phyloP scores from a whole-genome alignment of 768 basidiomycete genomes.

The Panaeolus papilionaceus region DNA sequence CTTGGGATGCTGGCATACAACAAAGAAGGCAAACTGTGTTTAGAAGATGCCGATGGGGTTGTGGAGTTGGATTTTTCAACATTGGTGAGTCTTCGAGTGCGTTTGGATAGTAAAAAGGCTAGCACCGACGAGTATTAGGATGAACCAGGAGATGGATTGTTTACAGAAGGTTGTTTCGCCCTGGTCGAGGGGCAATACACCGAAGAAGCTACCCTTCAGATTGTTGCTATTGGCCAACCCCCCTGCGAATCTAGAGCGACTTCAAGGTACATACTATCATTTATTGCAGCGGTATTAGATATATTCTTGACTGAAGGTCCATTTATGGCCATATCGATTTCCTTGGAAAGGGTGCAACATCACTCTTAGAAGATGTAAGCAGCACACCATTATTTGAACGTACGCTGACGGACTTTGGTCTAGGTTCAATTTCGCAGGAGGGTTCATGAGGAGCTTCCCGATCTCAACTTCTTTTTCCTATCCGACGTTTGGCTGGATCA shows the following conservation, averaged over 20 bases:
- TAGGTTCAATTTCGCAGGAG: constrained; percentile 69
- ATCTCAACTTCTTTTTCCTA: constrained; percentile 89
- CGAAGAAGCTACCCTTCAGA: constrained; percentile 85
- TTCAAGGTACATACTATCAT: constrained; percentile 62
- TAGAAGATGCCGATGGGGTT: constrained; percentile 93
- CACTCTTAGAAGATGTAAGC: constrained; percentile 88
- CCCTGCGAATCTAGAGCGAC: constrained; percentile 91
- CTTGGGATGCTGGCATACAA: constrained; percentile 91
- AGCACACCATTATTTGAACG: neutral
- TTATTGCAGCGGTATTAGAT: constrained; percentile 1
- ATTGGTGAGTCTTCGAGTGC: constrained; percentile 56
- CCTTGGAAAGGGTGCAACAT: constrained; percentile 92
- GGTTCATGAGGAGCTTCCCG: constrained; percentile 70
- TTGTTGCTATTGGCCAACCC: constrained; percentile 96
- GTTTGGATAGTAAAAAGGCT: neutral
- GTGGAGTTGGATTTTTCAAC: constrained; percentile 90
- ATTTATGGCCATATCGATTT: constrained; percentile 98
- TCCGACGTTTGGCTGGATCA: constrained; percentile 98
- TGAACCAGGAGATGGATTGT: constrained; percentile 93
- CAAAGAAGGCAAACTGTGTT: constrained; percentile 88
- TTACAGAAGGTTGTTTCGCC: constrained; percentile 95
- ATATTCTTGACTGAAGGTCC: constrained; percentile 55
- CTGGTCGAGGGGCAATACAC: constrained; percentile 97
- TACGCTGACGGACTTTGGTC: constrained; percentile 14
- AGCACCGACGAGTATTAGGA: constrained; percentile 47